phyloP scores from a whole-genome alignment of 371 early-diverging fungal species.

The Lichtheimia hyalospora region DNA sequence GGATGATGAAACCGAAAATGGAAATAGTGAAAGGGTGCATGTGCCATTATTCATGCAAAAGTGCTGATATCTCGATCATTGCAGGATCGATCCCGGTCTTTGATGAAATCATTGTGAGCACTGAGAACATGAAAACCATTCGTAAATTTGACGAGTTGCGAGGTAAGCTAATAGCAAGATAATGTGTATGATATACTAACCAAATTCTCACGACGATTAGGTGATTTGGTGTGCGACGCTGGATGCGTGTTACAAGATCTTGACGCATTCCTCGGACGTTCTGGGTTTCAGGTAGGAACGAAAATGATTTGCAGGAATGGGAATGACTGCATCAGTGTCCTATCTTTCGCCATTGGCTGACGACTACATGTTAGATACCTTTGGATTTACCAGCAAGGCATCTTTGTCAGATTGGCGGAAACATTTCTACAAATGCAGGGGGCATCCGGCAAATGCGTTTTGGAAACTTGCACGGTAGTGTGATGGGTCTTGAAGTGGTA shows the following conservation, averaged over 20 bases:
- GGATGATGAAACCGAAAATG: not conserved
- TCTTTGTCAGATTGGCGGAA: slow-evolving; percentile 91
- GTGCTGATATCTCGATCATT: not conserved
- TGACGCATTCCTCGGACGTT: slow-evolving; percentile 74
- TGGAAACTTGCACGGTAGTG: slow-evolving; percentile 90
- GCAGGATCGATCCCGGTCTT: slow-evolving; percentile 68
- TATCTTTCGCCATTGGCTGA: no score
- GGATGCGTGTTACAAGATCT: slow-evolving; percentile 87
- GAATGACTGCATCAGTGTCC: not conserved
- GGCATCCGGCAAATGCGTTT: slow-evolving; percentile 90
- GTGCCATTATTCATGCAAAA: no score
- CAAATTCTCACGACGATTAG: slow-evolving; percentile 18
- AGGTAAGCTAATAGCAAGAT: slow-evolving; percentile 40
- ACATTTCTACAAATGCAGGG: slow-evolving; percentile 95
- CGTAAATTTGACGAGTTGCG: slow-evolving; percentile 78
- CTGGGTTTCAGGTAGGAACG: slow-evolving; percentile 55
- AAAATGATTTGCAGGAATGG: not conserved
- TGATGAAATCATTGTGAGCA: slow-evolving; percentile 89
- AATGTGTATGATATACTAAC: not conserved
- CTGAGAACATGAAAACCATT: slow-evolving; percentile 74
- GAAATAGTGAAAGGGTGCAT: not conserved
- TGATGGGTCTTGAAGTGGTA: slow-evolving; percentile 82
- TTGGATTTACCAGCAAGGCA: slow-evolving; percentile 91
- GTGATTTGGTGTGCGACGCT: slow-evolving; percentile 82
- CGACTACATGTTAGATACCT: slow-evolving; percentile 69